Evolutionary conservation across 2,329 filamentous ascomycete genomes (phyloP).

Genomic region (Dactylellina haptotyla): DNA sequence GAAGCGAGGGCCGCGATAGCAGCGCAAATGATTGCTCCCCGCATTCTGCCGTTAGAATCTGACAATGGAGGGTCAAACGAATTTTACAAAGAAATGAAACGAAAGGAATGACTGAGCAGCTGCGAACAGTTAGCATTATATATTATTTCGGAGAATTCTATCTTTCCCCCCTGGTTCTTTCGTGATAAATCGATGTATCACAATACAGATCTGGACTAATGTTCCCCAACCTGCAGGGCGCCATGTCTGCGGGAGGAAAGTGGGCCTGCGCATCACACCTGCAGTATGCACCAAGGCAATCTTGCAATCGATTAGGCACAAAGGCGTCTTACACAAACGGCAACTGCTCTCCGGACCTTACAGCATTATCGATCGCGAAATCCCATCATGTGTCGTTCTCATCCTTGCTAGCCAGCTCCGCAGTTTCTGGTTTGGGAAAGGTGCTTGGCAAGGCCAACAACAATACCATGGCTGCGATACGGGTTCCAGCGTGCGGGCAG

Average conservation of each 20-base stretch:
- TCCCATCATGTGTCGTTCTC: slow-evolving; percentile 35
- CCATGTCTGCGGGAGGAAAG: slow-evolving; percentile 26
- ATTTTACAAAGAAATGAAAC: not conserved
- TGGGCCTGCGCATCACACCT: slow-evolving; percentile 19
- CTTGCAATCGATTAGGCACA: not conserved
- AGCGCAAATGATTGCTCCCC: slow-evolving; percentile 7
- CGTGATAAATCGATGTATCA: not conserved
- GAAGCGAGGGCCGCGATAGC: slow-evolving; percentile 1
- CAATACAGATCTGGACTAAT: not conserved
- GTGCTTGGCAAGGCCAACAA: slow-evolving; percentile 9
- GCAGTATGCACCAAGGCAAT: not conserved
- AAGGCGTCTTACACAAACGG: slow-evolving; percentile 29
- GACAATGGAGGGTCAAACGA: not conserved
- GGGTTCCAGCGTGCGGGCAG: no score
- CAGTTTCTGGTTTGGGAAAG: slow-evolving; percentile 19
- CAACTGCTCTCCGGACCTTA: slow-evolving; percentile 4
- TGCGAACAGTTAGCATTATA: not conserved
- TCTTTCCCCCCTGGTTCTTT: not conserved
- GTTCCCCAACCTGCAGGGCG: not conserved
- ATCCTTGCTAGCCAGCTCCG: not conserved
- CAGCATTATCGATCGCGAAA: slow-evolving; percentile 1
- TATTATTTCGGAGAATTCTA: not conserved
- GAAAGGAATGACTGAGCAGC: not conserved
- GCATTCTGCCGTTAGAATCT: slow-evolving; percentile 4
- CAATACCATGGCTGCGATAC: slow-evolving; percentile 7